Percentiles rank a stretch among this genome's conserved stretches.
Conservation (phyloP, 192 early-diverging fungal genomes). For the Geranomyces variabilis region DNA sequence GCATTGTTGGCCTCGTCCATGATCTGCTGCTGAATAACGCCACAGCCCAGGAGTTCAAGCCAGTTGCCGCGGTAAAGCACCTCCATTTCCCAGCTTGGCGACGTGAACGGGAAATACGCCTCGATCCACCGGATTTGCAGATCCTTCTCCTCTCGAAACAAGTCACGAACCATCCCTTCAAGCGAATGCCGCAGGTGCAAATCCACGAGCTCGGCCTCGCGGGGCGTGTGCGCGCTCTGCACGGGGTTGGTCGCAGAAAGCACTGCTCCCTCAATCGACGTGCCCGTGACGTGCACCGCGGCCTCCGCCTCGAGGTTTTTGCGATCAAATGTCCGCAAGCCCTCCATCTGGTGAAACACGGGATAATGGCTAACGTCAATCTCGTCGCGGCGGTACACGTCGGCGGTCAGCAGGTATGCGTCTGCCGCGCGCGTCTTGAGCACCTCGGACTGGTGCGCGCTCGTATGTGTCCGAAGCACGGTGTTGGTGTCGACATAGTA, state of each 20-base stretch:
- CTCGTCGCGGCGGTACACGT: constrained; percentile 96
- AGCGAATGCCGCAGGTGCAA: constrained; percentile 79
- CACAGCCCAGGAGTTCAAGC: constrained; percentile 93
- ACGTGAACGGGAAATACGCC: constrained; percentile 93
- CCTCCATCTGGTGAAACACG: constrained; percentile 99
- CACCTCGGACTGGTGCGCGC: constrained; percentile 89
- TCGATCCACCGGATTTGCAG: constrained; percentile 94
- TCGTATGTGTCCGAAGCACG: constrained; percentile 90
- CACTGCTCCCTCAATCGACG: constrained; percentile 28
- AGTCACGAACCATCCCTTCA: constrained; percentile 75
- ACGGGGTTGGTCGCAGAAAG: constrained; percentile 64
- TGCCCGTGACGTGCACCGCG: not conserved
- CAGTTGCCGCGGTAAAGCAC: constrained; percentile 90
- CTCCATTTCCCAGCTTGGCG: constrained; percentile 97
- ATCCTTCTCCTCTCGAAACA: constrained; percentile 66
- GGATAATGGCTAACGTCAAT: constrained; percentile 96
- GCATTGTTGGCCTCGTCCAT: constrained; percentile 67
- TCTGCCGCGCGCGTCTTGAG: constrained; percentile 54
- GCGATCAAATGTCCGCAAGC: constrained; percentile 72
- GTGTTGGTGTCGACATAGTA: constrained; percentile 85
- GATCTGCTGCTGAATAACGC: constrained; percentile 86
- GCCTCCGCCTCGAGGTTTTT: constrained; percentile 31
- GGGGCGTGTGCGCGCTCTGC: constrained; percentile 69
- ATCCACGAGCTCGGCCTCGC: constrained; percentile 60
- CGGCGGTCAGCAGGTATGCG: constrained; percentile 81